Evolutionary conservation across 331 rosid genomes (phyloP), one percentile per base, ranked within the genome.

Genomic region (Acacia pycnantha): DNA sequence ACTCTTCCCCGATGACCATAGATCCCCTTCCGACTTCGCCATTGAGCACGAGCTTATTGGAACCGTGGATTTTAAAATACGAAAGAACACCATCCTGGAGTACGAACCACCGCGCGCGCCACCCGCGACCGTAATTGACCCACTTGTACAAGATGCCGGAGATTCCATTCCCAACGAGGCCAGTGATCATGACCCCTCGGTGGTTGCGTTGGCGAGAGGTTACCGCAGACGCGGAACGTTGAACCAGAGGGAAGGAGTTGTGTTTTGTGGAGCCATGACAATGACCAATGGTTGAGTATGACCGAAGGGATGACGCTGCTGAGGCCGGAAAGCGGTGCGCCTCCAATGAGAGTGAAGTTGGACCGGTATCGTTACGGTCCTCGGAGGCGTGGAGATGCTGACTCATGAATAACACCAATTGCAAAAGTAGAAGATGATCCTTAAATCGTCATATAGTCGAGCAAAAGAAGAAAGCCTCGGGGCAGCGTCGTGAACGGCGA

Each of bases 71-170:
- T 80, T 89, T 89, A 47, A 81, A 89, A 70, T 89, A 89, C 8
- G 92, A 89, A 8, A 89, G 76, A 21, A 87, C 86, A 1, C 90
- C 92, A 11, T 89, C 92, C 18, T 87, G 89, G 8, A 89, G 83
- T 27, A 85, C 78, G 64, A 89, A 87, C 92, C 92, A 89, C 37
- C 92, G 77, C 0, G 92, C 85, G 4, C 92, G 81, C 92, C 90
- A 87, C 0, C 92, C 92, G 2, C 90, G 81, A 4, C 92, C 90
- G 11, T 89, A 89, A 73, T 89, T 89, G 5, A 89, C 90, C 92
- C 90, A 89, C 79, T 89, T 89, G 66, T 89, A 58, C 1, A 89
- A 44, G 27, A 89, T 81, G 14, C 92, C 92, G 0, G 92, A 89
- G 47, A 89, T 81, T 7, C 92, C 92, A 21, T 75, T 71, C 1